Conservation (phyloP, 768 basidiomycete genomes). For the Russula sp. region DNA sequence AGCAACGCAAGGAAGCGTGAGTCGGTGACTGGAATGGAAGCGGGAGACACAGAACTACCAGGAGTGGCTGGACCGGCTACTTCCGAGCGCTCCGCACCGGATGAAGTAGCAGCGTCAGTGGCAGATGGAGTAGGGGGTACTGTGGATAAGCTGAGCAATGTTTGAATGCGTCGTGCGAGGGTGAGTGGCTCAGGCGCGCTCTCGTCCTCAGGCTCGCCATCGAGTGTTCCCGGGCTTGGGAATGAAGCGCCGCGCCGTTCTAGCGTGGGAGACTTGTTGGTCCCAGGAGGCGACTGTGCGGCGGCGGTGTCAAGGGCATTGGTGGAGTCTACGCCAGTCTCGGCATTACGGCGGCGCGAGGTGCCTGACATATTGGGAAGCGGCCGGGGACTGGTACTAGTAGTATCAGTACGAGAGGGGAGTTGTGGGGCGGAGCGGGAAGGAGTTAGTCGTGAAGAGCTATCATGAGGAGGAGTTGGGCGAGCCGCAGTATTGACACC, state of each 20-base stretch:
- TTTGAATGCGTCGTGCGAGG: conserved; percentile 48
- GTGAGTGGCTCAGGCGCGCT: conserved; percentile 37
- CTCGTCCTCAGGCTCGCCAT: conserved; percentile 1
- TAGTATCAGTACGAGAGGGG: not conserved
- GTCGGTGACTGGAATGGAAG: conserved; percentile 38
- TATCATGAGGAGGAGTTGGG: not conserved
- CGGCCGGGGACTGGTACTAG: not conserved
- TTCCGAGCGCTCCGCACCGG: conserved; percentile 14
- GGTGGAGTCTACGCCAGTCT: not conserved
- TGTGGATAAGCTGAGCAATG: conserved; percentile 41
- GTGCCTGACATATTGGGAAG: not conserved
- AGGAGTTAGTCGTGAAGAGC: not conserved
- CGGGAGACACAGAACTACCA: conserved; percentile 28
- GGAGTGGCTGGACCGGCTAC: conserved; percentile 17
- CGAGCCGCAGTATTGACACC: not conserved
- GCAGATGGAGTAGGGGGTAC: conserved; percentile 25
- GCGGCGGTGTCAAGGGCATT: not conserved
- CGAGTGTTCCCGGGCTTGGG: not conserved
- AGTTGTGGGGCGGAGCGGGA: not conserved
- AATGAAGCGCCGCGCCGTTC: conserved; percentile 4
- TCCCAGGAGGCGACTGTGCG: not conserved
- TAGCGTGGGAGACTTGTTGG: not conserved
- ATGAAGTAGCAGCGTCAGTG: conserved; percentile 18
- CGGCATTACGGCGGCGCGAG: not conserved
- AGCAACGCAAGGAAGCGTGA: conserved; percentile 45